phyloP scores from a whole-genome alignment of 805 yeast genomes.

The Ogataea saltuana region DNA sequence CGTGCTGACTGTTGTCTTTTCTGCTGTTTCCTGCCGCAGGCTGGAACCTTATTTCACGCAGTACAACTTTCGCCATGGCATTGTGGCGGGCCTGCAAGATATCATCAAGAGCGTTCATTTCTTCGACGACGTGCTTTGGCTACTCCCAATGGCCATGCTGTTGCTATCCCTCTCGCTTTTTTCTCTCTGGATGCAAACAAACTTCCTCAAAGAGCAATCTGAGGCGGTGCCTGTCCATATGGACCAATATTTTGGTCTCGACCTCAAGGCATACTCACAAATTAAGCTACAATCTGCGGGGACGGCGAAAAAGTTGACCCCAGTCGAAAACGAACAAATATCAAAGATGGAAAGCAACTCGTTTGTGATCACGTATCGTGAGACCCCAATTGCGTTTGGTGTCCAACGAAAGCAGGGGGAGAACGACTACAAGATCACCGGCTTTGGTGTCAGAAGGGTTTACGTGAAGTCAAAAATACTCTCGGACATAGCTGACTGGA shows the following conservation, averaged over 20 bases:
- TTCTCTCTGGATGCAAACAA: constrained; percentile 44
- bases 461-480: constrained; percentile 65
- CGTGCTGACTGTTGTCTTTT: constrained; percentile 25
- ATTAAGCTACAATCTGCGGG: constrained; percentile 8
- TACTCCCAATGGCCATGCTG: constrained; percentile 42
- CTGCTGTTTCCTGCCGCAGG: constrained; percentile 21
- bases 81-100: constrained; percentile 12
- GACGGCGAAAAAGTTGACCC: constrained; percentile 17
- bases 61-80: constrained; percentile 24
- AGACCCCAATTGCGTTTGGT: constrained; percentile 68
- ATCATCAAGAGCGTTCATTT: constrained; percentile 26
- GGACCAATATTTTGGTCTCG: constrained; percentile 48
- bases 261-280: constrained; percentile 48
- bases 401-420: constrained; percentile 42
- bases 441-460: constrained; percentile 68
- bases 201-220: constrained; percentile 46
- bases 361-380: constrained; percentile 59
- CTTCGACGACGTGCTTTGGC: constrained; percentile 32
- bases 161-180: constrained; percentile 42
- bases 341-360: constrained; percentile 45
- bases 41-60: constrained; percentile 26
- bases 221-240: constrained; percentile 39
- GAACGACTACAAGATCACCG: constrained; percentile 44
- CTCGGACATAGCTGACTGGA: constrained; percentile 63
- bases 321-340: constrained; percentile 20